Conservation (phyloP, 352 stramenopile genomes). For the Phytophthora tentaculata region DNA sequence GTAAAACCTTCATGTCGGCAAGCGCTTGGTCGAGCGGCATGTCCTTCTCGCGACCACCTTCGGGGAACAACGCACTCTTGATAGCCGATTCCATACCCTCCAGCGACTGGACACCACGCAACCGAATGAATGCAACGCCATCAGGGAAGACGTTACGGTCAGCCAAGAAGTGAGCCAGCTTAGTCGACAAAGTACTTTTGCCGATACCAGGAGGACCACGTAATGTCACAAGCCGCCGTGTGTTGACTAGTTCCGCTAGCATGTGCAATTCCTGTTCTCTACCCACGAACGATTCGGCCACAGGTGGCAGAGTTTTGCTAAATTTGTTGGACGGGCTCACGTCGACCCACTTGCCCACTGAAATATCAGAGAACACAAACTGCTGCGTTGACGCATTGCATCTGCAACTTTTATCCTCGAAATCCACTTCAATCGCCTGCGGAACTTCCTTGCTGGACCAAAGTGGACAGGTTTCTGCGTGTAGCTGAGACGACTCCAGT, state of each 20-base stretch:
- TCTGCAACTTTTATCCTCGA: slow-evolving; percentile 49
- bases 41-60: slow-evolving; percentile 70
- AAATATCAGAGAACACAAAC: slow-evolving; percentile 78
- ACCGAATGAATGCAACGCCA: slow-evolving; percentile 75
- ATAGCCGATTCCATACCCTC: slow-evolving; percentile 81
- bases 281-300: slow-evolving; percentile 77
- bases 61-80: slow-evolving; percentile 67
- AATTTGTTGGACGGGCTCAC: slow-evolving; percentile 77
- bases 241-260: slow-evolving; percentile 62
- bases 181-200: slow-evolving; percentile 79
- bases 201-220: slow-evolving; percentile 78
- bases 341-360: slow-evolving; percentile 76
- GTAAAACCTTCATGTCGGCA: slow-evolving; percentile 59
- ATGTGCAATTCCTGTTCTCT: slow-evolving; percentile 79
- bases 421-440: slow-evolving; percentile 61
- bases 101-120: slow-evolving; percentile 70
- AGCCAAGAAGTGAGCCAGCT: slow-evolving; percentile 73
- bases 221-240: slow-evolving; percentile 72
- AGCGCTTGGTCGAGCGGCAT: slow-evolving; percentile 64
- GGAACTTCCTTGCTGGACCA: slow-evolving; percentile 31
- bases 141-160: slow-evolving; percentile 78
- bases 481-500: slow-evolving; percentile 69
- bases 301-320: slow-evolving; percentile 63
- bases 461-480: slow-evolving; percentile 56
- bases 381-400: slow-evolving; percentile 60